Conservation (phyloP, 2,329 filamentous ascomycete genomes). For the Colletotrichum tropicicola region DNA sequence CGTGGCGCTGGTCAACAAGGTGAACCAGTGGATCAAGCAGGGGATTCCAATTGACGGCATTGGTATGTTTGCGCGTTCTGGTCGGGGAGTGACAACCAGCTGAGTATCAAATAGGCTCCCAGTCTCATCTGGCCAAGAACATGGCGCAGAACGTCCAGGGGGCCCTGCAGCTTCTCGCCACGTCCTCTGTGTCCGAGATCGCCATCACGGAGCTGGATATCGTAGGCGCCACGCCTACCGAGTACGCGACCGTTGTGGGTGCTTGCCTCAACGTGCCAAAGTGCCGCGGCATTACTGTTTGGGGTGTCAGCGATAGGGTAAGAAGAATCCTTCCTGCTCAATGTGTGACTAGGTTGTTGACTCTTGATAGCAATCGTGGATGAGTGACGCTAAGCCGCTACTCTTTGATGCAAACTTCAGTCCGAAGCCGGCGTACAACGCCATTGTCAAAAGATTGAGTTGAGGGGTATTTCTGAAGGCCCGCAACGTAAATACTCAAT, state of each 20-base stretch:
- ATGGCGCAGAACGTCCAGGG: conserved; percentile 52
- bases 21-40: conserved; percentile 69
- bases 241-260: conserved; percentile 65
- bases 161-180: conserved; percentile 62
- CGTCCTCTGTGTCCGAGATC: conserved; percentile 59
- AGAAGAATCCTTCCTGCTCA: conserved; percentile 26
- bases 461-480: not conserved
- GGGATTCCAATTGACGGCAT: conserved; percentile 75
- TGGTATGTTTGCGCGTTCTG: conserved; percentile 37
- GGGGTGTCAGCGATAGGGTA: conserved; percentile 59
- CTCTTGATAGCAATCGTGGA: conserved; percentile 57
- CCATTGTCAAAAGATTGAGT: conserved; percentile 47
- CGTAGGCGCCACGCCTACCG: conserved; percentile 59
- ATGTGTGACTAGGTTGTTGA: not conserved
- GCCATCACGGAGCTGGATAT: conserved; percentile 78
- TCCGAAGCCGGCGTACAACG: conserved; percentile 61
- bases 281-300: conserved; percentile 74
- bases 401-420: conserved; percentile 61
- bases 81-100: not conserved
- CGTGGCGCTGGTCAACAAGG: conserved; percentile 62
- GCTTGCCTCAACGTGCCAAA: conserved; percentile 66
- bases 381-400: conserved; percentile 55
- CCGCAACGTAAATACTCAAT: no score
- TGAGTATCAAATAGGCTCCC: conserved; percentile 48
- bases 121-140: conserved; percentile 61